phyloP scores from a whole-genome alignment of 495 filamentous ascomycete species.

The Thermothielavioides terrestris region DNA sequence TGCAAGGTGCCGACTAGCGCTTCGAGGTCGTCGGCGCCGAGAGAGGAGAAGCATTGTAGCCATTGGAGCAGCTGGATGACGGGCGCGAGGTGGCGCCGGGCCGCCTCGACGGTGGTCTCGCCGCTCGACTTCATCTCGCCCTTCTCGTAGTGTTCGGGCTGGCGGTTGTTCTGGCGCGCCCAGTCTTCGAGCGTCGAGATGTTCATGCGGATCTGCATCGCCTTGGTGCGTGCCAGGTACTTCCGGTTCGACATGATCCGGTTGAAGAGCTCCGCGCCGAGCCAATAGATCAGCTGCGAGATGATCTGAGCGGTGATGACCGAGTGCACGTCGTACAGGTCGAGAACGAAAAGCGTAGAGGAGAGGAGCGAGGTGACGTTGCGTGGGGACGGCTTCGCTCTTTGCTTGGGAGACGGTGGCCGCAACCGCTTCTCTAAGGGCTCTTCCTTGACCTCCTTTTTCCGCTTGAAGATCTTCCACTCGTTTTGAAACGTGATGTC shows the following conservation, averaged over 20 bases:
- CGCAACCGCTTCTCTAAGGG: slow-evolving; percentile 86
- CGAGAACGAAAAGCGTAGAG: slow-evolving; percentile 92
- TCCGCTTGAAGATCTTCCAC: slow-evolving; percentile 91
- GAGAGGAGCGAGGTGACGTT: slow-evolving; percentile 97
- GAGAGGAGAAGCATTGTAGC: slow-evolving; percentile 93
- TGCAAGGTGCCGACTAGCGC: slow-evolving; percentile 76
- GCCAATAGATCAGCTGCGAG: slow-evolving; percentile 92
- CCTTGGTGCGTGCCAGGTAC: slow-evolving; percentile 93
- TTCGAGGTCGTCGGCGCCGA: slow-evolving; percentile 79
- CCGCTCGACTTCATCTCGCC: slow-evolving; percentile 81
- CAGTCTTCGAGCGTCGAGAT: slow-evolving; percentile 92
- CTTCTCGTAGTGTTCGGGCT: slow-evolving; percentile 92
- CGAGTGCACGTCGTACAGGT: slow-evolving; percentile 97
- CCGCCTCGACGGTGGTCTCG: slow-evolving; percentile 74
- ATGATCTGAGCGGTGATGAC: slow-evolving; percentile 90
- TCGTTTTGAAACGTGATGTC: slow-evolving; percentile 95
- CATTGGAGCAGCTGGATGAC: slow-evolving; percentile 94
- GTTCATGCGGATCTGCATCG: slow-evolving; percentile 99
- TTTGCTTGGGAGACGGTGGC: slow-evolving; percentile 87
- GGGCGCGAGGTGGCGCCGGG: slow-evolving; percentile 75
- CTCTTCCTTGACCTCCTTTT: slow-evolving; percentile 76
- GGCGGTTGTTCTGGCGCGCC: slow-evolving; percentile 84
- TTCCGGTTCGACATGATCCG: slow-evolving; percentile 92
- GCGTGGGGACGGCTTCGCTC: slow-evolving; percentile 82
- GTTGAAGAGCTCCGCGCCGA: slow-evolving; percentile 95